phyloP scores from a whole-genome alignment of 2,329 filamentous ascomycete species.

The Ophiostoma piceae region DNA sequence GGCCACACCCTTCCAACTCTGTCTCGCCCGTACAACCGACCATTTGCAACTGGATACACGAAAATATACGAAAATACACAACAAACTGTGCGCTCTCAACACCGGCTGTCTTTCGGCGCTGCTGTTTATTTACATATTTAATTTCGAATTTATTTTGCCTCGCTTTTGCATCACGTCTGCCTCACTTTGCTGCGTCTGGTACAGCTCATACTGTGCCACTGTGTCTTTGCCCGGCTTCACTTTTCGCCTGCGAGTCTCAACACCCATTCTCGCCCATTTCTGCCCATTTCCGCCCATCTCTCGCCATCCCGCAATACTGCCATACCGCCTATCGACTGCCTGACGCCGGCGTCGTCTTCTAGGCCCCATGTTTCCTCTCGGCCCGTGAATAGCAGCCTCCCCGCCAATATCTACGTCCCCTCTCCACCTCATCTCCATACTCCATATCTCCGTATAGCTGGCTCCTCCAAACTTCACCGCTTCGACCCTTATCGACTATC shows the following conservation, averaged over 20 bases:
- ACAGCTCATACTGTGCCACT: not conserved
- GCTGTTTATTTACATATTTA: not conserved
- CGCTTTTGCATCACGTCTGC: not conserved
- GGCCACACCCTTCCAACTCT: not conserved
- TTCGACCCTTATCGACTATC: not conserved
- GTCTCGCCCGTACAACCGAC: not conserved
- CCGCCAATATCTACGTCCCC: not conserved
- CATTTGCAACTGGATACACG: not conserved
- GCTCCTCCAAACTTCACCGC: conserved; percentile 18
- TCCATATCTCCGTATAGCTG: not conserved
- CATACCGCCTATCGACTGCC: conserved; percentile 16
- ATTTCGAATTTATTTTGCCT: not conserved
- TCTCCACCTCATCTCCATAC: not conserved
- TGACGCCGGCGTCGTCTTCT: conserved; percentile 18
- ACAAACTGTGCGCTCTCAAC: not conserved
- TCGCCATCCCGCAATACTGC: not conserved
- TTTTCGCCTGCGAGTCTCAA: not conserved
- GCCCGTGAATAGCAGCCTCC: conserved; percentile 6
- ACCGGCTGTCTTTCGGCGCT: not conserved
- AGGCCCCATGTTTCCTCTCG: conserved; percentile 20
- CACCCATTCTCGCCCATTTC: not conserved
- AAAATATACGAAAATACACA: conserved; percentile 1
- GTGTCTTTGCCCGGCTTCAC: not conserved
- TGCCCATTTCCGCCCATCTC: not conserved
- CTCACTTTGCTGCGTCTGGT: not conserved